phyloP scores from a whole-genome alignment of 768 basidiomycete genomes.

The Pluteus cervinus region DNA sequence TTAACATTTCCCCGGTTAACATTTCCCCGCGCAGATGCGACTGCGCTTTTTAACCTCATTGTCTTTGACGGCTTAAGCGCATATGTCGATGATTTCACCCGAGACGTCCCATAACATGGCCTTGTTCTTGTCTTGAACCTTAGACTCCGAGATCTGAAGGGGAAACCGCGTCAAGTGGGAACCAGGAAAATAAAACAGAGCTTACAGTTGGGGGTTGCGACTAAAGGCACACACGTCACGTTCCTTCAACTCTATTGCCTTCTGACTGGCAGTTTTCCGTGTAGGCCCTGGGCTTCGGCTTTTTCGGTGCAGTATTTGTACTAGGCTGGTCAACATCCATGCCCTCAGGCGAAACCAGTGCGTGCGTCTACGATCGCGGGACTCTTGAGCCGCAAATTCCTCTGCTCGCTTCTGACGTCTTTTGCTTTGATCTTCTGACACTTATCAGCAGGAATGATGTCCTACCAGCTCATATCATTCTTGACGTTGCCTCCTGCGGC shows the following conservation, averaged over 20 bases:
- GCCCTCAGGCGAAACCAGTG: constrained; percentile 84
- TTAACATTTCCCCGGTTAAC: no score
- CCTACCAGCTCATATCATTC: constrained; percentile 98
- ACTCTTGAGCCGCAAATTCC: constrained; percentile 60
- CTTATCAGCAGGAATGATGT: constrained; percentile 95
- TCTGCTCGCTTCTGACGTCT: constrained; percentile 66
- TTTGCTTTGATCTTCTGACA: constrained; percentile 79
- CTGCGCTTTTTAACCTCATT: constrained; percentile 76
- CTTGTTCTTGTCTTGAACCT: constrained; percentile 89
- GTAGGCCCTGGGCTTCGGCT: constrained; percentile 72
- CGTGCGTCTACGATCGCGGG: constrained; percentile 76
- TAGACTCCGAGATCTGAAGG: constrained; percentile 75
- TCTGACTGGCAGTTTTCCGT: constrained; percentile 88
- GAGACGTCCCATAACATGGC: constrained; percentile 85
- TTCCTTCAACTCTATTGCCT: constrained; percentile 94
- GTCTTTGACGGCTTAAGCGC: constrained; percentile 75
- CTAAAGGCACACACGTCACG: constrained; percentile 94
- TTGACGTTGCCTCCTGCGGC: constrained; percentile 96
- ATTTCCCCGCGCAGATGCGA: constrained; percentile 73
- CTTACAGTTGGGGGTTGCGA: constrained; percentile 93
- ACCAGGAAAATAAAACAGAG: constrained; percentile 2
- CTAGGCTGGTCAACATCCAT: constrained; percentile 82
- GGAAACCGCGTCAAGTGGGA: constrained; percentile 4
- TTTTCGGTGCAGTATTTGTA: constrained; percentile 57
- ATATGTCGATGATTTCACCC: constrained; percentile 88